These are phyloP conservation scores for Populus trichocarpa DNA, from an alignment of 441 rosid genomes.

Conservation along the genomic window DNA sequence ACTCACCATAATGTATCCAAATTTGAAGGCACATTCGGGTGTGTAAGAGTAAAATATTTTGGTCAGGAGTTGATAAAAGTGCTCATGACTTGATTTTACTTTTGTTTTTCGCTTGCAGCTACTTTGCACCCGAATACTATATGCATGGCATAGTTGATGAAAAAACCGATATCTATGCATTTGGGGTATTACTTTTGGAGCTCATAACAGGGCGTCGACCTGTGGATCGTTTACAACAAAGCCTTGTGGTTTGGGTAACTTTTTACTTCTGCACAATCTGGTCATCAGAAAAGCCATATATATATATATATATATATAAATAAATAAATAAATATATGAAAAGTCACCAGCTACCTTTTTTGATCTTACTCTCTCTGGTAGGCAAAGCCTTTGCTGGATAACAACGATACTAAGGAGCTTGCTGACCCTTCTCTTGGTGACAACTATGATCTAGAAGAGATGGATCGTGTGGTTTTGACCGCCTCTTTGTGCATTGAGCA, in stretches of 20 bases:
- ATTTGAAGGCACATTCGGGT: slow-evolving; percentile 98
- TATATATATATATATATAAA: neutral
- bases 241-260: slow-evolving; percentile 76
- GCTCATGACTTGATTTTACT: neutral
- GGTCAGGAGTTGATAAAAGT: neutral
- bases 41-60: slow-evolving; percentile 21
- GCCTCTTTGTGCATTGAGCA: slow-evolving; percentile 78
- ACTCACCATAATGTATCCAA: slow-evolving; percentile 81
- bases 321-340: neutral
- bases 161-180: slow-evolving; percentile 82
- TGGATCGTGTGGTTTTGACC: slow-evolving; percentile 55
- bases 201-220: slow-evolving; percentile 77
- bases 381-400: slow-evolving; percentile 82
- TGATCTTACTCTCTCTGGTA: slow-evolving; percentile 21
- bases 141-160: slow-evolving; percentile 93
- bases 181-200: slow-evolving; percentile 87
- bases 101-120: slow-evolving; percentile 37
- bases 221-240: slow-evolving; percentile 58
- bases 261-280: slow-evolving; percentile 2
- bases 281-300: neutral
- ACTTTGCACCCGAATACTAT: slow-evolving; percentile 89
- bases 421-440: slow-evolving; percentile 63
- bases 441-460: slow-evolving; percentile 57
- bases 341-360: slow-evolving; percentile 8
- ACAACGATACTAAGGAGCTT: slow-evolving; percentile 43